These are phyloP conservation scores for Moniliophthora roreri DNA, from an alignment of 1,284 basidiomycete genomes.

Conservation along the genomic window DNA sequence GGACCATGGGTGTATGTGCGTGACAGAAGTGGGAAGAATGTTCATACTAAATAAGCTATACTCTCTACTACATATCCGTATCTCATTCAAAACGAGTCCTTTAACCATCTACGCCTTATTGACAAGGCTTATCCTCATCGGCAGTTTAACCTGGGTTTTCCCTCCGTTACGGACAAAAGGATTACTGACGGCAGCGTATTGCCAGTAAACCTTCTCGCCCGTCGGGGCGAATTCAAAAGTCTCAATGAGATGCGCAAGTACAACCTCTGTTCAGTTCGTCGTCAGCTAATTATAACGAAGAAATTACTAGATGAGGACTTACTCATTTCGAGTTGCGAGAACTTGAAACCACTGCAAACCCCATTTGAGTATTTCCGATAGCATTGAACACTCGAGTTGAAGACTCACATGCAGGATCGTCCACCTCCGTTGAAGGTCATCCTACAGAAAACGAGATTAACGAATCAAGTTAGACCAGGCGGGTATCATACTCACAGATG, in stretches of 20 bases:
- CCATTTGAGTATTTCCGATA: background rate
- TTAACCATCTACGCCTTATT: too few relatives aligned
- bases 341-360: conserved; percentile 28
- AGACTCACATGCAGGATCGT: conserved; percentile 29
- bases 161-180: too few relatives aligned
- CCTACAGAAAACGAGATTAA: too few relatives aligned
- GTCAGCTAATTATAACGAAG: background rate
- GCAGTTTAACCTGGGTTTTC: too few relatives aligned
- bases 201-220: background rate
- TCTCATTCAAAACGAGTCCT: too few relatives aligned
- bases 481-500: conserved; percentile 15
- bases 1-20: too few relatives aligned
- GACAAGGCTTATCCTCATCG: too few relatives aligned
- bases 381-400: background rate
- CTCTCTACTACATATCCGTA: too few relatives aligned
- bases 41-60: too few relatives aligned
- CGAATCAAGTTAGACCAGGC: too few relatives aligned
- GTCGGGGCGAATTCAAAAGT: background rate
- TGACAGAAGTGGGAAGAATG: too few relatives aligned
- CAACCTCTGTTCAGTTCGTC: background rate
- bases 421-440: conserved; percentile 33
- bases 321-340: conserved; percentile 34
- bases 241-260: background rate
- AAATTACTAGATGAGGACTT: conserved; percentile 6
- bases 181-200: background rate